These are phyloP conservation scores for Thalassiosira exigua DNA, from an alignment of 352 stramenopile species.

Conservation along the genomic window DNA sequence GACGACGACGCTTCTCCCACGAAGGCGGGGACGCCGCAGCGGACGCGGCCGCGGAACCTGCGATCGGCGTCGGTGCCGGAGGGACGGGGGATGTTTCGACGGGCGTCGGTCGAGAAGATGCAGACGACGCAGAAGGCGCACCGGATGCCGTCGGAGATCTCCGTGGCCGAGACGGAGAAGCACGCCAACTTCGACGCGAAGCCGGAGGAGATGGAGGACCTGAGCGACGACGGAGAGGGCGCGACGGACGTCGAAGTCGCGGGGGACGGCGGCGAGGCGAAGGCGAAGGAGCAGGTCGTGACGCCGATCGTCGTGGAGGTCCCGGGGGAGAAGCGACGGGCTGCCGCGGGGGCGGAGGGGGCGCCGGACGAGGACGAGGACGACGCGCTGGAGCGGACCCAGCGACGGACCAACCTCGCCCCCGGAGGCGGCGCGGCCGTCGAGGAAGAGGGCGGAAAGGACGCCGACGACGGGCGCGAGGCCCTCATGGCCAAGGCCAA, in stretches of 20 bases:
- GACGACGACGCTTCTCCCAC: slow-evolving; percentile 15
- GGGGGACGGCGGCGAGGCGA: not conserved
- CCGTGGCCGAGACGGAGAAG: slow-evolving; percentile 32
- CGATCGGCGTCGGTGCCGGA: slow-evolving; percentile 13
- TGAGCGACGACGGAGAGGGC: slow-evolving; percentile 35
- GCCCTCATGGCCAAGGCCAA: slow-evolving; percentile 15
- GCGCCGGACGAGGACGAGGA: not conserved
- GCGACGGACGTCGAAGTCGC: not conserved
- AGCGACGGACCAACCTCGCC: too few species aligned
- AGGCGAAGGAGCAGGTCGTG: slow-evolving; percentile 14
- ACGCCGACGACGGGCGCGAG: not conserved
- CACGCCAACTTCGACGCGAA: slow-evolving; percentile 29
- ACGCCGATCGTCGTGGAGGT: slow-evolving; percentile 62
- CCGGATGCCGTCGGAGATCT: slow-evolving; percentile 42
- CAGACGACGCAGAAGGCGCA: too few species aligned
- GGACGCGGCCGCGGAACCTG: too few species aligned
- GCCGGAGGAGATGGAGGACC: slow-evolving; percentile 11
- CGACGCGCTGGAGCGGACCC: too few species aligned
- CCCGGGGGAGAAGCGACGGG: slow-evolving; percentile 53
- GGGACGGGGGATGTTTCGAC: slow-evolving; percentile 3
- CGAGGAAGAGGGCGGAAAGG: slow-evolving; percentile 33
- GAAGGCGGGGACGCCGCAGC: too few species aligned
- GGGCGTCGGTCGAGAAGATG: slow-evolving; percentile 1
- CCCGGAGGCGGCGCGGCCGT: not conserved
- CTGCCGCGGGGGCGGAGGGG: slow-evolving; percentile 42